Percentiles rank a stretch among this genome's conserved stretches.
Evolutionary conservation across 2,329 filamentous ascomycete genomes (phyloP).

Genomic region (Colletotrichum australisinense): DNA sequence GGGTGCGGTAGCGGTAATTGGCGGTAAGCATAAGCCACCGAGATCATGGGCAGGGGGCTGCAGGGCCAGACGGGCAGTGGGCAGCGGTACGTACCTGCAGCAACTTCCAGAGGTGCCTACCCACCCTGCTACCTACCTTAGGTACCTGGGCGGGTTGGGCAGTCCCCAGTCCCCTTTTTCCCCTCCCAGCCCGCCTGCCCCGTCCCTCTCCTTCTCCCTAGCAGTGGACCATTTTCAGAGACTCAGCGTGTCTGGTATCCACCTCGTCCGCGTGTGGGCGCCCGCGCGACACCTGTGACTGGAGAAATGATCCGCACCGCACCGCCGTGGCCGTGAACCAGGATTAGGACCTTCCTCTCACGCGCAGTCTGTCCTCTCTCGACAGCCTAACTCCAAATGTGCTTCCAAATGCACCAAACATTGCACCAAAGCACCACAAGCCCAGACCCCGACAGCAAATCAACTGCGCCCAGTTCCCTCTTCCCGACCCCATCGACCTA

Average conservation of each 20-base stretch:
- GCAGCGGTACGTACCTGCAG: background rate
- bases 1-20: background rate
- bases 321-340: slow-evolving; percentile 7
- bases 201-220: background rate
- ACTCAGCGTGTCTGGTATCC: background rate
- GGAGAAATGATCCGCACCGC: slow-evolving; percentile 29
- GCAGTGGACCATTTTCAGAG: too few relatives aligned
- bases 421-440: slow-evolving; percentile 10
- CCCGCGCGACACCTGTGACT: slow-evolving; percentile 16
- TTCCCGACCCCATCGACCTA: slow-evolving; percentile 11
- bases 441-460: slow-evolving; percentile 25
- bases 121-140: too few relatives aligned
- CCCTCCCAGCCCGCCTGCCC: background rate
- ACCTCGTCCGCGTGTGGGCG: slow-evolving; percentile 16
- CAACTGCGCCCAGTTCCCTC: slow-evolving; percentile 17
- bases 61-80: background rate
- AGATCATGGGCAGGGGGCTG: background rate
- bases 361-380: slow-evolving; percentile 3
- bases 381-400: slow-evolving; percentile 8
- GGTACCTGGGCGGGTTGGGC: background rate
- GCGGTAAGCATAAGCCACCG: slow-evolving; percentile 14
- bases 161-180: background rate
- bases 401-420: slow-evolving; percentile 10
- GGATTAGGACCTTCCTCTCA: background rate
- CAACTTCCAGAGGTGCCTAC: too few relatives aligned